Percentiles rank a stretch among this genome's conserved stretches.
These are phyloP conservation scores for Kwoniella mangroviensis DNA, from an alignment of 768 basidiomycete genomes.

Conservation along the genomic window DNA sequence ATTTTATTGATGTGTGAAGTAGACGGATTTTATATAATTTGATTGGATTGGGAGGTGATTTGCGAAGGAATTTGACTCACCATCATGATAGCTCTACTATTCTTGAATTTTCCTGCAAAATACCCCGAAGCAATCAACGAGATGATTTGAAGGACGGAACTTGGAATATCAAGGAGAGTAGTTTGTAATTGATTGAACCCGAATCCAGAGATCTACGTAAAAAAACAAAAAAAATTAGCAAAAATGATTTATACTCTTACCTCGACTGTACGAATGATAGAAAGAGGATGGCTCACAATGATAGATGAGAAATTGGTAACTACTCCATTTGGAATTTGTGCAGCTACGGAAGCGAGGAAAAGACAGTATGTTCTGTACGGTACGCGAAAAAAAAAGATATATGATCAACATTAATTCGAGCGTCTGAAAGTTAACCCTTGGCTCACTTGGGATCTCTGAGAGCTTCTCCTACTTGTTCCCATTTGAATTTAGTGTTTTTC, in stretches of 20 bases:
- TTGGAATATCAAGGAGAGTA: constrained; percentile 45
- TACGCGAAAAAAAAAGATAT: not conserved
- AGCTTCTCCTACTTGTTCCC: constrained; percentile 55
- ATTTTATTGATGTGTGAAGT: too few relatives aligned
- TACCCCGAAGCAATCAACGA: constrained; percentile 39
- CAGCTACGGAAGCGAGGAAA: constrained; percentile 55
- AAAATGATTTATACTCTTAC: too few relatives aligned
- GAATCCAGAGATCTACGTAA: constrained; percentile 29
- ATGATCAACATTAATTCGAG: not conserved
- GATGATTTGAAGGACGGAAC: constrained; percentile 39
- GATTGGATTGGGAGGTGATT: not conserved
- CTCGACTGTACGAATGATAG: too few relatives aligned
- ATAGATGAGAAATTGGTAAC: constrained; percentile 45
- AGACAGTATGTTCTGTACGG: constrained; percentile 52
- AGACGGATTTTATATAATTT: not conserved
- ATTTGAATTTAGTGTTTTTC: constrained; percentile 60
- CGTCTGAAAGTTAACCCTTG: not conserved
- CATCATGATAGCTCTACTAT: constrained; percentile 39
- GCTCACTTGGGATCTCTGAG: constrained; percentile 55
- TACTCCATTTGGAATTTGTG: constrained; percentile 58
- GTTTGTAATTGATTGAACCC: constrained; percentile 46
- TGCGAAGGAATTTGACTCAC: not conserved
- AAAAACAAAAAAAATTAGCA: too few relatives aligned
- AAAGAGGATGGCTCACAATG: constrained; percentile 30
- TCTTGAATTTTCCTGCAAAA: constrained; percentile 38